Evolutionary conservation across 139 green algal genomes (phyloP).

Genomic region (Yamagishiella unicocca): DNA sequence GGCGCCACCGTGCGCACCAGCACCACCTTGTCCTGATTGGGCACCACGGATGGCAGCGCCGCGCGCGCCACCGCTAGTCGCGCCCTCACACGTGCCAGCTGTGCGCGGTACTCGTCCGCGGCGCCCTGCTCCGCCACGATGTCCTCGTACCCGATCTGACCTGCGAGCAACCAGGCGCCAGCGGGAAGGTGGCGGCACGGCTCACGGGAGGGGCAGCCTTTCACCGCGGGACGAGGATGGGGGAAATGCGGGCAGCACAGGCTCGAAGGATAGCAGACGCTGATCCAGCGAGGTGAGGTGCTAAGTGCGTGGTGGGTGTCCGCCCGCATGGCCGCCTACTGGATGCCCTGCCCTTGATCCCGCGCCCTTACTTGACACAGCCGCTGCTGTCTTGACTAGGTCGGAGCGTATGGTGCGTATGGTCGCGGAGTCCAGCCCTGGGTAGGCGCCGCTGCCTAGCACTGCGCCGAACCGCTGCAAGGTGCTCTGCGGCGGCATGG

Average conservation of each 20-base stretch:
- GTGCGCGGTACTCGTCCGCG: slow-evolving; percentile 13
- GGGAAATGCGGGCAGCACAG: too few relatives aligned
- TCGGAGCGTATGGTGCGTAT: neutral
- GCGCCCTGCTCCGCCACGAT: slow-evolving; percentile 28
- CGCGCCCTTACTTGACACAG: neutral
- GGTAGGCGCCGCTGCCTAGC: slow-evolving; percentile 30
- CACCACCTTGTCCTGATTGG: slow-evolving; percentile 30
- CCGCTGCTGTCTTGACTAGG: slow-evolving; percentile 42
- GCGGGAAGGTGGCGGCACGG: too few relatives aligned
- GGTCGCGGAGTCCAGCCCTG: neutral
- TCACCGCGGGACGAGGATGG: too few relatives aligned
- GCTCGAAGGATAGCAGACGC: too few relatives aligned
- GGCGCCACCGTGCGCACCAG: neutral
- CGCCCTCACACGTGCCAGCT: slow-evolving; percentile 16
- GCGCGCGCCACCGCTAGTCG: slow-evolving; percentile 20
- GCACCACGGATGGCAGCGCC: slow-evolving; percentile 10
- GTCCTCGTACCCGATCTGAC: slow-evolving; percentile 38
- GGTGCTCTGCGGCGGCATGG: slow-evolving; percentile 20
- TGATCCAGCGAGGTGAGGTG: too few relatives aligned
- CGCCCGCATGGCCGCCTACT: too few relatives aligned
- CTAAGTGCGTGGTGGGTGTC: too few relatives aligned
- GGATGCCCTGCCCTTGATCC: too few relatives aligned
- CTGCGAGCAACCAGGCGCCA: neutral
- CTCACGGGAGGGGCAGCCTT: too few relatives aligned
- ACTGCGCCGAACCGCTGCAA: neutral